A percentile compares a stretch with the other conserved stretches of the same genome.
Conservation (phyloP, 129 eudicot genomes). For the Sambucus nigra region DNA sequence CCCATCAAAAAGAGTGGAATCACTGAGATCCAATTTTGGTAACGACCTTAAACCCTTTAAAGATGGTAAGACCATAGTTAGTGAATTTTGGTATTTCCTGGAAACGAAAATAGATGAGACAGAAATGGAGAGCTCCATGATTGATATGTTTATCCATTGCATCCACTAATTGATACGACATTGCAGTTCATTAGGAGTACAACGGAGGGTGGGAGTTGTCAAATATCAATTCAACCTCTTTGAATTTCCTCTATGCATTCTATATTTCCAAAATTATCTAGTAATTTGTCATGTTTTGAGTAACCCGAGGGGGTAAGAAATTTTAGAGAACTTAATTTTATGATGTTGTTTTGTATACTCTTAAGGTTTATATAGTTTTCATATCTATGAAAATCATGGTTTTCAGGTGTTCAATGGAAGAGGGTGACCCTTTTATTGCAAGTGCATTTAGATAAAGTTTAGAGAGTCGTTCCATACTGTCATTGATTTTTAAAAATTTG, state of each 20-base stretch:
- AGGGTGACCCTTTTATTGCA: constrained; percentile 15
- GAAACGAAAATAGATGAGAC: neutral
- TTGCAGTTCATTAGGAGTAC: neutral
- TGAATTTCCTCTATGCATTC: constrained; percentile 13
- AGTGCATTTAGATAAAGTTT: constrained; percentile 9
- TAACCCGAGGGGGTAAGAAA: neutral
- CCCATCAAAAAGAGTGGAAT: constrained; percentile 20
- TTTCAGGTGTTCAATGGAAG: constrained; percentile 10
- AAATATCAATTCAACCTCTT: constrained; percentile 4
- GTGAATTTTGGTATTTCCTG: constrained; percentile 2
- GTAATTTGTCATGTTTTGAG: constrained; percentile 16
- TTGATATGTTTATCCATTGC: neutral
- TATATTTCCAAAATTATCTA: constrained; percentile 15
- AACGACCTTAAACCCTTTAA: constrained; percentile 22
- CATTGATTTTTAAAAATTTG: constrained; percentile 11
- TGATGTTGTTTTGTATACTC: constrained; percentile 14
- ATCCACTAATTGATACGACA: constrained; percentile 4
- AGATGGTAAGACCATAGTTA: constrained; percentile 17
- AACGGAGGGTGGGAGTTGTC: constrained; percentile 3
- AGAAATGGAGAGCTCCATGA: constrained; percentile 12
- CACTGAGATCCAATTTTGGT: constrained; percentile 19
- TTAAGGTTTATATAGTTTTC: neutral
- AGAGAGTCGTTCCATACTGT: constrained; percentile 14
- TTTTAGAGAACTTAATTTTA: constrained; percentile 11
- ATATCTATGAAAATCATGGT: constrained; percentile 5